phyloP scores from a whole-genome alignment of 1,284 basidiomycete genomes.

The Heterobasidion parviporum region DNA sequence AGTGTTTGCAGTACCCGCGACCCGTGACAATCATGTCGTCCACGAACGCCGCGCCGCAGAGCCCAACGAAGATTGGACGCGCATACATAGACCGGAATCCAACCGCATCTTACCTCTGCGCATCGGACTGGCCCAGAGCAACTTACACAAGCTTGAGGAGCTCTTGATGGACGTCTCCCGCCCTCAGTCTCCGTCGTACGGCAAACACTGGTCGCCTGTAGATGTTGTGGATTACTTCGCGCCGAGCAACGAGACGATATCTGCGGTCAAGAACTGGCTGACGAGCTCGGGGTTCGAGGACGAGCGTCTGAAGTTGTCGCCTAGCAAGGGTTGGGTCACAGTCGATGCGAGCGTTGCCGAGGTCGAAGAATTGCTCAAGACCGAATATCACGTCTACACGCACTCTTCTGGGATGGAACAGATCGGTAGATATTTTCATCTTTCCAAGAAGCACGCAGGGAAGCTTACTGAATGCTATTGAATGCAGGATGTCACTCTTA shows the following conservation, averaged over 20 bases:
- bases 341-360: constrained; percentile 29
- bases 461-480: too few relatives aligned
- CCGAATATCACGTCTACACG: constrained; percentile 30
- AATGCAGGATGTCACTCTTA: constrained; percentile 28
- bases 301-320: constrained; percentile 21
- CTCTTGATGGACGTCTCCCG: constrained; percentile 27
- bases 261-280: constrained; percentile 31
- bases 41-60: constrained; percentile 22
- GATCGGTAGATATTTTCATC: constrained; percentile 20
- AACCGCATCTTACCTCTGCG: constrained; percentile 20
- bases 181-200: constrained; percentile 27
- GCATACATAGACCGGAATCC: constrained; percentile 14
- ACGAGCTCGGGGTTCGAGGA: constrained; percentile 22
- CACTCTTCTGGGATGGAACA: constrained; percentile 31
- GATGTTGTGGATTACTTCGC: constrained; percentile 30
- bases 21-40: constrained; percentile 15
- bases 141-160: constrained; percentile 27
- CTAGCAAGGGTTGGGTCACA: constrained; percentile 33
- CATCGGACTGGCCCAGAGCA: constrained; percentile 28
- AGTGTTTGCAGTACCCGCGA: constrained; percentile 13
- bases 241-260: constrained; percentile 27
- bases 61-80: constrained; percentile 15
- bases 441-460: too few relatives aligned
- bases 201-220: constrained; percentile 26
- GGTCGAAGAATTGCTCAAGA: constrained; percentile 28